Base-by-base conservation (phyloP, 2,329 filamentous ascomycete species). In the Alternaria triticimaculans region DNA sequence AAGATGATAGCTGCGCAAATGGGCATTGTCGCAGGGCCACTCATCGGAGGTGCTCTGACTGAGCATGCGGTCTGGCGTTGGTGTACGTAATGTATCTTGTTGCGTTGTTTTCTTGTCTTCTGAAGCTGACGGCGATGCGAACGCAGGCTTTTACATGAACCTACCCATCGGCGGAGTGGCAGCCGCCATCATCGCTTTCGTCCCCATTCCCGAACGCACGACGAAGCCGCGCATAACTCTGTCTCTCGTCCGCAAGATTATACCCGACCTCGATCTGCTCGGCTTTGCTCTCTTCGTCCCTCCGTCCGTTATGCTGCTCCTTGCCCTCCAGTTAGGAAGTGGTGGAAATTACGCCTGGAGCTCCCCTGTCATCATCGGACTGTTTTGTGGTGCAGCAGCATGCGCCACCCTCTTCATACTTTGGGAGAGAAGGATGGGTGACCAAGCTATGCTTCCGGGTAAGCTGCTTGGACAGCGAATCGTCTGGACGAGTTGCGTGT, bases 1-100 rank as follows among this genome's bases (percentile, higher is more conserved):
- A 2, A 53, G 20, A 53, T 8, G 14, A 53, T 12, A 53, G 68
- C 79, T 20, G 57, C 70, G 2, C 76, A 80, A 33, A 62, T 82
- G 10, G 81, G 81, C 5, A 64, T 78, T 10, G 78, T 80, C 2
- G 44, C 71, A 20, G 83, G 81, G 0, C 82, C 82, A 0, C 62
- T 84, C 4, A 63, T 84, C 14, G 82, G 83, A 7, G 83, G 82
- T 14, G 79, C 71, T 3, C 73, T 84, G 14, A 83, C 82, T 0
- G 67, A 80, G 37, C 70, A 78, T 20, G 72, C 72, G 0, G 73
- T 73, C 2, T 84, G 82, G 82, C 72, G 81, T 37, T 83, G 81
- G 80, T 80, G 78, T 78, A 68, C 48, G 71, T 65, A 6, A 11
- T 43, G 2, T 3, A 4, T 26, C 14, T 18, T 33, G 1, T 33